Conservation (phyloP, 176 grass and related monocot genomes). For the Poa annua region DNA sequence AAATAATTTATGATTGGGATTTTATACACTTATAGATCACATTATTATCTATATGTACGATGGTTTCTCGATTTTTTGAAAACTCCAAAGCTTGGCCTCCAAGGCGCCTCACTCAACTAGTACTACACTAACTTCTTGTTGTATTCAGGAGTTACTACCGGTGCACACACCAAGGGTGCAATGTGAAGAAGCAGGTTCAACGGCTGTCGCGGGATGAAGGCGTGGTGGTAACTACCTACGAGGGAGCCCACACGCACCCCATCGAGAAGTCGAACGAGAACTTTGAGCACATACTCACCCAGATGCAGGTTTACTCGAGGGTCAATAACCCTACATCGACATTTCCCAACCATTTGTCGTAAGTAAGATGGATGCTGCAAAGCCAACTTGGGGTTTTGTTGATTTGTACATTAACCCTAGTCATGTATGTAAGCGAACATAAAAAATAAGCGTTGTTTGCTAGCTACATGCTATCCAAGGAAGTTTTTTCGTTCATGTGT, state of each 20-base stretch:
- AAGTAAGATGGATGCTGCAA: not conserved
- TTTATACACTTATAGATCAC: too few relatives aligned
- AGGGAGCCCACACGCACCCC: constrained; percentile 77
- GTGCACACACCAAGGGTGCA: constrained; percentile 89
- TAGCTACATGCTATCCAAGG: not conserved
- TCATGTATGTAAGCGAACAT: constrained; percentile 5
- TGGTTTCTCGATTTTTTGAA: too few relatives aligned
- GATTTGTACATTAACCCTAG: constrained; percentile 48
- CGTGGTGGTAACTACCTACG: constrained; percentile 82
- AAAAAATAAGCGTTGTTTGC: constrained; percentile 34
- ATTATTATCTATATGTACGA: too few relatives aligned
- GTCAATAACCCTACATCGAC: constrained; percentile 14
- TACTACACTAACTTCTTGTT: not conserved
- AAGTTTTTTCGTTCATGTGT: not conserved
- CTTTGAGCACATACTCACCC: constrained; percentile 89
- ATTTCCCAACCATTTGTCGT: constrained; percentile 37
- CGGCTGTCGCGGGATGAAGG: constrained; percentile 68
- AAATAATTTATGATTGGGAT: too few relatives aligned
- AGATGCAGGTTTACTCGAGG: constrained; percentile 79
- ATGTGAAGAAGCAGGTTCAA: constrained; percentile 95
- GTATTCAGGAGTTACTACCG: constrained; percentile 87
- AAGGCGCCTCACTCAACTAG: too few relatives aligned
- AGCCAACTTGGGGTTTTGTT: not conserved
- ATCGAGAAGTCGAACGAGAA: constrained; percentile 92
- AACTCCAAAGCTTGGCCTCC: too few relatives aligned